Evolutionary conservation across 2,329 filamentous ascomycete genomes (phyloP).

Genomic region (Nemania bipapillata): DNA sequence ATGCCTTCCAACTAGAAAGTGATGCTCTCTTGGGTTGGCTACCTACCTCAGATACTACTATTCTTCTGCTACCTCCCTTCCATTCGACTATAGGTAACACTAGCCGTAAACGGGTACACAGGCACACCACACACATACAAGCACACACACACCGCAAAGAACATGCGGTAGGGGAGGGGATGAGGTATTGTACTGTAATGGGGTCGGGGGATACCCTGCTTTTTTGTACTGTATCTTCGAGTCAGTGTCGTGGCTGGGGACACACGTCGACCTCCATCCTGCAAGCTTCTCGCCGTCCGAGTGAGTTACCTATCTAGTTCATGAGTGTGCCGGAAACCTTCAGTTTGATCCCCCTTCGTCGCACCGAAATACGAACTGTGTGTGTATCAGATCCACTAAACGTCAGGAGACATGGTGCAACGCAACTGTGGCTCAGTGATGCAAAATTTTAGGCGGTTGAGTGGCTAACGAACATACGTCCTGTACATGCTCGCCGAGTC

Average conservation of each 20-base stretch:
- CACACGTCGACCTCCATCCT: conserved; percentile 18
- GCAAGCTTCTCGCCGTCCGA: conserved; percentile 10
- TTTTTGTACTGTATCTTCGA: conserved; percentile 28
- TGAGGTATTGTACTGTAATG: no score
- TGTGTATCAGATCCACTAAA: conserved; percentile 16
- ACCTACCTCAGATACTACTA: no score
- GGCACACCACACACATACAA: no score
- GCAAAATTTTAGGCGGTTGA: conserved; percentile 4
- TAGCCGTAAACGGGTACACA: background rate
- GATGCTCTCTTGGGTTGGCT: conserved; percentile 2
- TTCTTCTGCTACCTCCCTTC: background rate
- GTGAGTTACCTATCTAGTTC: background rate
- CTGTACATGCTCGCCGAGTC: conserved; percentile 20
- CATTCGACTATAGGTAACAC: conserved; percentile 5
- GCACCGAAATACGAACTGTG: conserved; percentile 15
- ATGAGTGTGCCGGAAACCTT: background rate
- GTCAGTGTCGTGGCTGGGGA: conserved; percentile 23
- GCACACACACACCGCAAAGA: conserved; percentile 15
- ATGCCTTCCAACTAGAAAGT: no score
- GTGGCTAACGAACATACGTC: conserved; percentile 17
- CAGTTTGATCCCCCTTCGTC: conserved; percentile 20
- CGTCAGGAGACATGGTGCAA: conserved; percentile 23
- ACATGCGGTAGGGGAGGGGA: conserved; percentile 15
- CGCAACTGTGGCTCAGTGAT: conserved; percentile 19
- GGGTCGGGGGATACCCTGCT: conserved; percentile 32